Base-by-base conservation (phyloP, 768 basidiomycete species). In the Stropharia rugosoannulata region DNA sequence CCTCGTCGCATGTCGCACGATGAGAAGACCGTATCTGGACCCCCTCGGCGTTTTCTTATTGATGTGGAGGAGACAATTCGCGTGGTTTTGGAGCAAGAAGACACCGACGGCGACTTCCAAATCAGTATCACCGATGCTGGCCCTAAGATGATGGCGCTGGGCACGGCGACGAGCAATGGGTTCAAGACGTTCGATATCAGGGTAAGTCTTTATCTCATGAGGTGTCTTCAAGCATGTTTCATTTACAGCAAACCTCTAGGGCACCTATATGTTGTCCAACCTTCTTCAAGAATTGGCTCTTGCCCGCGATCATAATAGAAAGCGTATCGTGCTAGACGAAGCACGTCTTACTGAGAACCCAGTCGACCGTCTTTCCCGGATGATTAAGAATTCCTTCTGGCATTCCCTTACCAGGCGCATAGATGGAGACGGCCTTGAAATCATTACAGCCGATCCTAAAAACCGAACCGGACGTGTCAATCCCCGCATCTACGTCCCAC, bases 191-290 rank as follows among this genome's bases (percentile, higher is more conserved):
- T 97, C 70, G 96, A 99, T 73, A 93, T 98, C 59, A 81, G 96
- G 43, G 91, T 93, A 69, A 60, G 82, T 70, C 8, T 55, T 36
- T 39, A 51, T 47, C 29, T 39, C 12, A 27, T 44, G 44, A 12
- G 9, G 29, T 27, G 43, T 9, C 27, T 55, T 27, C n/a, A 25
- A 49, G 18, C 13, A 35, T 57, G 15, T 36, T 13, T 40, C 45
- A 59, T 48, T 55, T 61, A 50, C 59, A 25, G 49, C 49, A 59
- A 12, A 57, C 51, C 64, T 13, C 22, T 66, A 95, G 89, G 96
- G 97, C 40, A 98, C 90, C n/a, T 99, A 98, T 73, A 98, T 98
- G 96, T 79, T 99, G 44, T 98, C 96, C 11, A 98, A 98, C 72
- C 83, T 99, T 22, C 80, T 99, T n/a, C 96, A 99, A 77, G 96